Conservation (phyloP, 352 stramenopile species). For the Phytopythium boreale region DNA sequence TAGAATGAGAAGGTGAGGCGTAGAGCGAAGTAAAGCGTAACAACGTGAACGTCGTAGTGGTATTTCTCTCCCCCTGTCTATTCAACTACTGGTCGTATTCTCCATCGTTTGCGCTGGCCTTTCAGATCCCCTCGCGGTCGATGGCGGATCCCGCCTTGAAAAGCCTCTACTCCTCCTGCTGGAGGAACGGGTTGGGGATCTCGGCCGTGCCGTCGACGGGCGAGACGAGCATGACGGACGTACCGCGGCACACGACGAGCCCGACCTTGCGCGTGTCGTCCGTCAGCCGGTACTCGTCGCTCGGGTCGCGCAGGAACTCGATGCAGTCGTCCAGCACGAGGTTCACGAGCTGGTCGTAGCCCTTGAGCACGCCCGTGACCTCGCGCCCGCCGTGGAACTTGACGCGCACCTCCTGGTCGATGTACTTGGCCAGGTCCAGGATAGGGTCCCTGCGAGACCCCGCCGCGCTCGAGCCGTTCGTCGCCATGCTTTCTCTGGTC, state of each 20-base stretch:
- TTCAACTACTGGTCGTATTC: background rate
- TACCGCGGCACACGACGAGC: constrained; percentile 92
- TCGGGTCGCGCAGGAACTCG: constrained; percentile 93
- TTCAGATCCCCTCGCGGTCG: background rate
- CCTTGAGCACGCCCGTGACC: constrained; percentile 91
- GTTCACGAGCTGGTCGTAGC: constrained; percentile 97
- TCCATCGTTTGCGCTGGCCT: background rate
- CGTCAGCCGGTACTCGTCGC: constrained; percentile 87
- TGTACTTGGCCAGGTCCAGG: constrained; percentile 93
- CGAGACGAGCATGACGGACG: constrained; percentile 90
- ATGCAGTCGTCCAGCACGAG: constrained; percentile 96
- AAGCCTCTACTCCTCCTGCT: constrained; percentile 65
- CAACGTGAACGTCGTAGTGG: background rate
- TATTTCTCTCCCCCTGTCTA: background rate
- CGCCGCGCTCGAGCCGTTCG: constrained; percentile 34
- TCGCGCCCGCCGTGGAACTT: constrained; percentile 94
- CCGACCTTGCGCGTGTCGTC: constrained; percentile 92
- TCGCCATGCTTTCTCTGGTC: constrained; percentile 38
- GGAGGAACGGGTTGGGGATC: constrained; percentile 91
- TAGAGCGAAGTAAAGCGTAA: background rate
- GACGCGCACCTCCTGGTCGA: constrained; percentile 93
- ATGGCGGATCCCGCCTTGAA: too few relatives aligned
- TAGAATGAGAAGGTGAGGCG: background rate
- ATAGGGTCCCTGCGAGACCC: constrained; percentile 78
- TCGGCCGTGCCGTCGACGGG: constrained; percentile 90